Evolutionary conservation across 148 eudicot species (phyloP), one percentile per base, ranked within the genome.

Genomic region (Chenopodium formosanum): DNA sequence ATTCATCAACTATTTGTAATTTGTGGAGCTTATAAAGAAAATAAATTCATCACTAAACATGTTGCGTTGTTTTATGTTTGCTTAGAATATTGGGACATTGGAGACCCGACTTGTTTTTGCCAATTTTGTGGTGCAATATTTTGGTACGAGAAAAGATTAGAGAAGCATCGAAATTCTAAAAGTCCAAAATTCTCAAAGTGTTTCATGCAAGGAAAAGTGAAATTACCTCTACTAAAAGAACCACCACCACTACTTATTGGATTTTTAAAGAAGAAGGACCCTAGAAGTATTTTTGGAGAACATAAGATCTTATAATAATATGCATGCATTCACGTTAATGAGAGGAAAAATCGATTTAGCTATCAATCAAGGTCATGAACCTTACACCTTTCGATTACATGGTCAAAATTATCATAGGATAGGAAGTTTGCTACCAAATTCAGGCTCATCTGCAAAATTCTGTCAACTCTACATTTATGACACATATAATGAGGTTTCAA

Each of bases 381-480:
- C 47, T 7, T 76, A 60, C 20, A 9, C 16, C 1, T 76, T 60
- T 60, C 19, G 79, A 16, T 16, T 76, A 1, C 69, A 47, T 32
- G 80, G 80, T 4, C 80, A 78, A 20, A 70, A 70, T 23, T 37
- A 70, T 70, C 73, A 70, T 11, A 16, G 1, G 34, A 70, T 70
- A 32, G 73, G 73, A 4, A 70, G 73, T 70, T 70, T 70, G 25
- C 16, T 70, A 44, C 73, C 73, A 1, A 19, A 70, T 0, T 70
- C 23, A 19, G 73, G 73, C 10, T 63, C 66, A 32, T 6, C n/a
- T 10, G 69, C 69, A 27, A 76, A 76, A 46, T 76, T 76, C 4
- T 31, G 29, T 5, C 79, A 76, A 60, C 79, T 76, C 27, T 76
- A 76, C 69, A 76, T 76, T 29, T 76, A 56, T 34, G 79, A 76